Evolutionary conservation across 768 basidiomycete species (phyloP).

Genomic region (Glaciozyma antarctica): DNA sequence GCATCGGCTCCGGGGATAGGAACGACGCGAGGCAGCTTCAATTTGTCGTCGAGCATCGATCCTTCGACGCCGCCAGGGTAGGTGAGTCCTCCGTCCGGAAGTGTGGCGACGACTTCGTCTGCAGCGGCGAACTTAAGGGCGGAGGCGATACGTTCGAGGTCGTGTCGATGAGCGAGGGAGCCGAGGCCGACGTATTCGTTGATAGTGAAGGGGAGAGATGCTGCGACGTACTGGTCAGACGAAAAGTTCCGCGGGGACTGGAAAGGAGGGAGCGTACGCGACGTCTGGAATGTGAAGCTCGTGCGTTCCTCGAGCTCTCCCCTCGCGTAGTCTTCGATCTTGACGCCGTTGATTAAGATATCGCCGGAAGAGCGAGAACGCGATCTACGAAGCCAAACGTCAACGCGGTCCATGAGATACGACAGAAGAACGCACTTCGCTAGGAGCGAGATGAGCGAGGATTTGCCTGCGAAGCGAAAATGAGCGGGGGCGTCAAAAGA

Average conservation of each 20-base stretch:
- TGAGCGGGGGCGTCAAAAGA: neutral
- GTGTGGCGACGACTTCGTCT: neutral
- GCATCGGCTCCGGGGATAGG: neutral
- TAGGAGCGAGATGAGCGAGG: neutral
- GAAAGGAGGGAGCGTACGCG: neutral
- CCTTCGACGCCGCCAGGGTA: neutral
- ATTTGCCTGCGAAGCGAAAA: neutral
- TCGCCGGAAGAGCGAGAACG: neutral
- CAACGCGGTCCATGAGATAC: too few relatives aligned
- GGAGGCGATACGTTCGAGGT: neutral
- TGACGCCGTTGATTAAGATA: neutral
- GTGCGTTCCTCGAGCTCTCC: neutral
- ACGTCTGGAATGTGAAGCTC: neutral
- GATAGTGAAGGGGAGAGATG: neutral
- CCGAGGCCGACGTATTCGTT: slow-evolving; percentile 1
- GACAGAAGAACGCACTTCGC: neutral
- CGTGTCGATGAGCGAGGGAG: neutral
- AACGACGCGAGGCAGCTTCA: neutral
- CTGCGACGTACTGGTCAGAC: neutral
- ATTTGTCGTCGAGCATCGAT: neutral
- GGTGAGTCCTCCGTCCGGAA: neutral
- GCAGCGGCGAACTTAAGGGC: neutral
- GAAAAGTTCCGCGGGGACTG: neutral
- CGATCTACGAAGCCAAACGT: neutral
- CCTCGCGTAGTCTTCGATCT: neutral